Evolutionary conservation across 768 basidiomycete genomes (phyloP).

Genomic region (Lentinus brumalis): DNA sequence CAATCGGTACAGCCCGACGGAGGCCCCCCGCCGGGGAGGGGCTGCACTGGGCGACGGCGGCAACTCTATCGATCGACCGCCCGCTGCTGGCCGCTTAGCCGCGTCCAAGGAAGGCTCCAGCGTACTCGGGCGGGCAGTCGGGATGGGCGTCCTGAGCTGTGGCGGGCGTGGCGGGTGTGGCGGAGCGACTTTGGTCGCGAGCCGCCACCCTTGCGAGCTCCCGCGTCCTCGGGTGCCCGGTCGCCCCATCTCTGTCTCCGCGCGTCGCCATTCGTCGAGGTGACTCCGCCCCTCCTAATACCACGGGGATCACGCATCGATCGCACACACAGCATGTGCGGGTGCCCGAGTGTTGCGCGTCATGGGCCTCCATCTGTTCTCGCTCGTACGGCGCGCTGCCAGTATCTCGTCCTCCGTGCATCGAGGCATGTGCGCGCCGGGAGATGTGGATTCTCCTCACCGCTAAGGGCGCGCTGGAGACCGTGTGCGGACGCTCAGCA

Average conservation of each 20-base stretch:
- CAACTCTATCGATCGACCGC: neutral
- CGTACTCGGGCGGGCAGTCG: neutral
- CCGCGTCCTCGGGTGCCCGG: neutral
- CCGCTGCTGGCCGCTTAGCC: neutral
- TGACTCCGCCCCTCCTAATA: neutral
- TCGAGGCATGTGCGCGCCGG: constrained; percentile 6
- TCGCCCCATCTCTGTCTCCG: neutral
- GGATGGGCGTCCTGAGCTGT: neutral
- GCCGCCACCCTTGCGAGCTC: neutral
- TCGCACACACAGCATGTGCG: constrained; percentile 2
- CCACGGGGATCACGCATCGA: constrained; percentile 8
- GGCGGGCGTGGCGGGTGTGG: neutral
- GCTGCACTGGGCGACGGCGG: neutral
- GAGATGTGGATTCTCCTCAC: constrained; percentile 7
- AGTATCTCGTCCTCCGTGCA: neutral
- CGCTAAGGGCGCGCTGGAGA: neutral
- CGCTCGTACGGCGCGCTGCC: neutral
- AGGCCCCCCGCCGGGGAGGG: neutral
- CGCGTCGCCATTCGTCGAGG: constrained; percentile 5
- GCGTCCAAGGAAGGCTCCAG: neutral
- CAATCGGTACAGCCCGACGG: neutral
- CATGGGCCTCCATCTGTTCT: neutral
- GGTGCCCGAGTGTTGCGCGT: neutral
- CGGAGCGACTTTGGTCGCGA: neutral
- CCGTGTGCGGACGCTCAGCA: constrained; percentile 7